Evolutionary conservation across 176 grass and related monocot genomes (phyloP).

Genomic region (Phoenix dactylifera): DNA sequence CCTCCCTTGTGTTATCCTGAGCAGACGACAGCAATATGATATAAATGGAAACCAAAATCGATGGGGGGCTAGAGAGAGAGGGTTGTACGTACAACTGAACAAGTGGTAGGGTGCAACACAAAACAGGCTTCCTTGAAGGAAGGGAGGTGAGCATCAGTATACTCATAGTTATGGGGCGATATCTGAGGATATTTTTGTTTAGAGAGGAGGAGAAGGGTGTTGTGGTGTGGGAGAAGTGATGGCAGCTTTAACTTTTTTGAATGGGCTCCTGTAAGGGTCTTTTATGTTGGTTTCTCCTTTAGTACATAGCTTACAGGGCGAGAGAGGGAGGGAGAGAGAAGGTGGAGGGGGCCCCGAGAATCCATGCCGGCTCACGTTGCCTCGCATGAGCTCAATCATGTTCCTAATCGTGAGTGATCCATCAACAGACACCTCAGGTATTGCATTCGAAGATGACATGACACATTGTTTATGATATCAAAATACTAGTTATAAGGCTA

Average conservation of each 20-base stretch:
- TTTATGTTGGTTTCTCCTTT: no score
- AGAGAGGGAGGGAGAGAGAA: neutral
- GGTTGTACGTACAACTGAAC: neutral
- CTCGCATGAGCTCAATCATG: constrained; percentile 63
- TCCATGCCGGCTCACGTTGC: constrained; percentile 39
- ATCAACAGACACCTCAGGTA: neutral
- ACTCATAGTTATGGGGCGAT: no score
- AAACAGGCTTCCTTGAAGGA: no score
- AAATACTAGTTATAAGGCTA: no score
- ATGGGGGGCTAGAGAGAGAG: neutral
- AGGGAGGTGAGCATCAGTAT: no score
- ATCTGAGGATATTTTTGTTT: no score
- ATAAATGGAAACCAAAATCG: neutral
- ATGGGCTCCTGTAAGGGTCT: no score
- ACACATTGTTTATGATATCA: neutral
- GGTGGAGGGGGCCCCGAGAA: neutral
- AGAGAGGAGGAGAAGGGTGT: no score
- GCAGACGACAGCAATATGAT: constrained; percentile 2
- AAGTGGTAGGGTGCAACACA: no score
- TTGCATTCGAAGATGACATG: neutral
- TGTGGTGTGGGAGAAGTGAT: no score
- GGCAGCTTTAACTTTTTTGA: no score
- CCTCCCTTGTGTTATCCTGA: neutral
- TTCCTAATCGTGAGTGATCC: neutral
- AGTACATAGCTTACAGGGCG: neutral